Evolutionary conservation across 2,329 filamentous ascomycete genomes (phyloP).

Genomic region (Aspergillus arachidicola): DNA sequence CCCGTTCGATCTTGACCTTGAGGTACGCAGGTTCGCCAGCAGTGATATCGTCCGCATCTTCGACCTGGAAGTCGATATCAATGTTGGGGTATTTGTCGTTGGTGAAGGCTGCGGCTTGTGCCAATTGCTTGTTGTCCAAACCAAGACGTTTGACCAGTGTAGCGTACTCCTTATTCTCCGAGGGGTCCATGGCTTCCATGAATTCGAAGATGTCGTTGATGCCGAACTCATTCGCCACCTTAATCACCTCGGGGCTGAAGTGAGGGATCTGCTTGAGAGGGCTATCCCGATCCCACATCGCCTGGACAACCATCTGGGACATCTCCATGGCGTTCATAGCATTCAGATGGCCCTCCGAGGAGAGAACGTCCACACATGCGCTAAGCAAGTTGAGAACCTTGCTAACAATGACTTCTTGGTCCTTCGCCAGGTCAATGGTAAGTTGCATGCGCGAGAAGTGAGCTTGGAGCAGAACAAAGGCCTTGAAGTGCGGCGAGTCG

Average conservation of each 20-base stretch:
- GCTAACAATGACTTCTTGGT: constrained; percentile 83
- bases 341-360: constrained; percentile 93
- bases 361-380: constrained; percentile 91
- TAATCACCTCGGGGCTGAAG: constrained; percentile 80
- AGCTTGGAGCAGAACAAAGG: constrained; percentile 93
- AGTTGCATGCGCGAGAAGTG: constrained; percentile 98
- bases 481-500: constrained; percentile 97
- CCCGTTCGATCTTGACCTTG: constrained; percentile 80
- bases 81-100: constrained; percentile 96
- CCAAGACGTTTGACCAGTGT: constrained; percentile 76
- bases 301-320: constrained; percentile 98
- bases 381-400: constrained; percentile 87
- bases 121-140: constrained; percentile 78
- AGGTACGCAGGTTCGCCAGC: constrained; percentile 82
- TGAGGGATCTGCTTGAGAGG: constrained; percentile 97
- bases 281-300: constrained; percentile 98
- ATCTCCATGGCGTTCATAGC: constrained; percentile 99
- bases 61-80: constrained; percentile 83
- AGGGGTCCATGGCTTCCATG: constrained; percentile 98
- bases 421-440: constrained; percentile 91
- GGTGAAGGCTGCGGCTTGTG: constrained; percentile 89
- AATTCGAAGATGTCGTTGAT: constrained; percentile 97
- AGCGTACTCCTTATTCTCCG: constrained; percentile 82
- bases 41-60: constrained; percentile 77
- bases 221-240: constrained; percentile 76